Percentiles rank a stretch among this genome's conserved stretches.
These are phyloP conservation scores for Citrullus mucosospermus DNA, from an alignment of 306 rosid genomes.

Conservation along the genomic window DNA sequence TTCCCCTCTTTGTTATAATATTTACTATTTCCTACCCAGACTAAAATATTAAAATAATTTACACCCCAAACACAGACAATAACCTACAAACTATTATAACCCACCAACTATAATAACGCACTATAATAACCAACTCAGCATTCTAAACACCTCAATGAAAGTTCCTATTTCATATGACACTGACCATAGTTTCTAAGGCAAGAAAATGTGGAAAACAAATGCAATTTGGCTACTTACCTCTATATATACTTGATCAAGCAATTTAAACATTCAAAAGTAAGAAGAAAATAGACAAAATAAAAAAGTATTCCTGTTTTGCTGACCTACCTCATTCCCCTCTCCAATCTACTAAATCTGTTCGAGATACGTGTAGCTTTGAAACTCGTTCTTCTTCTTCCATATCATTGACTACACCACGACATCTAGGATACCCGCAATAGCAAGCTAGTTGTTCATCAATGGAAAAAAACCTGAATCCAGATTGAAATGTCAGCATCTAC, in stretches of 20 bases:
- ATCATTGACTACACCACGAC: constrained; percentile 93
- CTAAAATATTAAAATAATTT: no score
- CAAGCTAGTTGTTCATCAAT: constrained; percentile 90
- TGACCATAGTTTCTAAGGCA: neutral
- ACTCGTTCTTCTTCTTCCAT: constrained; percentile 87
- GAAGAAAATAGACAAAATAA: neutral
- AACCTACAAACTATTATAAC: no score
- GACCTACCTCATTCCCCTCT: constrained; percentile 63
- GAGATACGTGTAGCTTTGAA: constrained; percentile 48
- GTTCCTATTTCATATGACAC: neutral
- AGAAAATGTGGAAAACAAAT: neutral
- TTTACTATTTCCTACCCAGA: no score
- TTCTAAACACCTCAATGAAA: no score
- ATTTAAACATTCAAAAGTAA: neutral
- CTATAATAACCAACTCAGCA: no score
- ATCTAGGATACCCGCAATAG: constrained; percentile 84
- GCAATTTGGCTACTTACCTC: neutral
- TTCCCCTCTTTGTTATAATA: no score
- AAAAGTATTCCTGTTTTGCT: neutral
- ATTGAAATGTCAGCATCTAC: constrained; percentile 25
- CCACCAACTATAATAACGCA: no score
- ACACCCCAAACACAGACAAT: no score
- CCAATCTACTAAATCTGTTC: constrained; percentile 79
- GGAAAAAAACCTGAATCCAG: constrained; percentile 65
- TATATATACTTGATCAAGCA: neutral